Evolutionary conservation across 129 eudicot species (phyloP).

Genomic region (Ambrosia trifida): DNA sequence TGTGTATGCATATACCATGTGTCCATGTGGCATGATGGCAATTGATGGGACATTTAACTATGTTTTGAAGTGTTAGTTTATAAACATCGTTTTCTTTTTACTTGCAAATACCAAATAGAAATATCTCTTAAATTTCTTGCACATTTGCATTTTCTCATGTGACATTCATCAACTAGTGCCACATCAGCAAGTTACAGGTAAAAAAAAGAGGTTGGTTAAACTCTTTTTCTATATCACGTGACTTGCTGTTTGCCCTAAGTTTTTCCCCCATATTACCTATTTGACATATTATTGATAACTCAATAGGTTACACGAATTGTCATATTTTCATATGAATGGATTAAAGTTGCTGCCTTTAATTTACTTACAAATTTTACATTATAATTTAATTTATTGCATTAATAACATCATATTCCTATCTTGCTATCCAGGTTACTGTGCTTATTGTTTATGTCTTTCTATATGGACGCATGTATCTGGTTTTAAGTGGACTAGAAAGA

Average conservation of each 20-base stretch:
- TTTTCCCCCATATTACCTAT: not conserved
- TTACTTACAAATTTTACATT: slow-evolving; percentile 20
- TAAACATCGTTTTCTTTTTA: not conserved
- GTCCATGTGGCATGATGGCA: not conserved
- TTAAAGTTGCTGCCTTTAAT: not conserved
- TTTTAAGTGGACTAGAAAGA: slow-evolving; percentile 80
- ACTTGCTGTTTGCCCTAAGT: not conserved
- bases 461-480: slow-evolving; percentile 89
- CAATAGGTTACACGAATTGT: not conserved
- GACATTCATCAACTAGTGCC: not conserved
- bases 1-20: not conserved
- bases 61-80: not conserved
- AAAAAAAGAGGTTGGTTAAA: not conserved
- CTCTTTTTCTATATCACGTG: not conserved
- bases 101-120: not conserved
- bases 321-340: not conserved
- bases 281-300: not conserved
- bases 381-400: not conserved
- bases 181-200: not conserved
- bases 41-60: not conserved
- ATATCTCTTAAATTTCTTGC: not conserved
- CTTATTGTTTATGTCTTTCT: slow-evolving; percentile 73
- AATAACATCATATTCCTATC: slow-evolving; percentile 13
- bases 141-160: not conserved
- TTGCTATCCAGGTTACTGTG: slow-evolving; percentile 70